Conservation (phyloP, 1,139 yeast species). For the Fermentozyma sake region DNA sequence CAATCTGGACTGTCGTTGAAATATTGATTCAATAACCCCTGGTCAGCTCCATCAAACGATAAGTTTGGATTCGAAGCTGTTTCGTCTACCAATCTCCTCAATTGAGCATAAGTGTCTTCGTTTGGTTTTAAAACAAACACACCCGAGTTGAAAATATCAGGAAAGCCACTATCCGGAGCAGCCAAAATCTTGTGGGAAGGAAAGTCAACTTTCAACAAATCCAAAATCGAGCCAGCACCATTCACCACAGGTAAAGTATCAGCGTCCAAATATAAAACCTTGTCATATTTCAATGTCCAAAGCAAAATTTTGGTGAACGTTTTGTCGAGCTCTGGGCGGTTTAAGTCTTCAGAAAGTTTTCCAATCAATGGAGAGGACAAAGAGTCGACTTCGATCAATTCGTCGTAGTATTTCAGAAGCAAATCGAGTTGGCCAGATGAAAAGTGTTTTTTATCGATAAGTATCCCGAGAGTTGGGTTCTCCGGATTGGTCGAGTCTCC, state of each 20-base stretch:
- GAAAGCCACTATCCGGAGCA: slow-evolving; percentile 94
- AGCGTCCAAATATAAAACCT: slow-evolving; percentile 72
- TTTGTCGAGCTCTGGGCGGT: slow-evolving; percentile 69
- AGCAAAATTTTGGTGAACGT: slow-evolving; percentile 71
- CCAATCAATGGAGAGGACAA: slow-evolving; percentile 22
- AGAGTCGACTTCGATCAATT: slow-evolving; percentile 27
- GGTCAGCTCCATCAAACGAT: slow-evolving; percentile 94
- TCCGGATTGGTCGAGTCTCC: too few relatives aligned
- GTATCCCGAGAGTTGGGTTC: slow-evolving; percentile 21
- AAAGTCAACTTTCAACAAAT: slow-evolving; percentile 28
- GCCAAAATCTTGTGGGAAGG: slow-evolving; percentile 51
- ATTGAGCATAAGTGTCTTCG: slow-evolving; percentile 35
- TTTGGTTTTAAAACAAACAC: slow-evolving; percentile 68
- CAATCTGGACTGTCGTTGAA: slow-evolving; percentile 52
- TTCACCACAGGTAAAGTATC: slow-evolving; percentile 64
- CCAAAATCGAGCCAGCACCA: slow-evolving; percentile 20
- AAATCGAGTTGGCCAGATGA: slow-evolving; percentile 23
- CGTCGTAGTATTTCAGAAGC: slow-evolving; percentile 25
- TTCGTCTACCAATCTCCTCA: slow-evolving; percentile 35
- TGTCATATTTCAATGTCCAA: slow-evolving; percentile 61
- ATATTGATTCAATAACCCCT: slow-evolving; percentile 82
- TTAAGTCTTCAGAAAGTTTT: slow-evolving; percentile 35
- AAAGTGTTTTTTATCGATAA: slow-evolving; percentile 31
- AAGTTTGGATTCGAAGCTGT: slow-evolving; percentile 14
- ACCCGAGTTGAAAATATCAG: slow-evolving; percentile 92